phyloP scores from a whole-genome alignment of 768 basidiomycete species.

The Clitopilus hobsonii region DNA sequence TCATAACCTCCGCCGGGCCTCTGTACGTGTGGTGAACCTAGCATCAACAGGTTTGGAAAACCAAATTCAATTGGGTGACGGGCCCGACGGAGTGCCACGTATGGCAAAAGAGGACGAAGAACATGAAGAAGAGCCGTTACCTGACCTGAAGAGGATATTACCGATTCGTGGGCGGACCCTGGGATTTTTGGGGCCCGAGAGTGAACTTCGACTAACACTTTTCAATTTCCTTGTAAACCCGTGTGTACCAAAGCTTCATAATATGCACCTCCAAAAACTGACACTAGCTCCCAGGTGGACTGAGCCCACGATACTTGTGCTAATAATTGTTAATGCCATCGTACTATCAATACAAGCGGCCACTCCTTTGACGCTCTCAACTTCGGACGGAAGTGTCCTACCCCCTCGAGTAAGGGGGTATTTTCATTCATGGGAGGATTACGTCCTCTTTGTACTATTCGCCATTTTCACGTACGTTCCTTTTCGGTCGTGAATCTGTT shows the following conservation, averaged over 20 bases:
- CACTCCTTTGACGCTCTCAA: slow-evolving; percentile 50
- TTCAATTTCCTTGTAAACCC: slow-evolving; percentile 65
- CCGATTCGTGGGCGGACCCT: slow-evolving; percentile 77
- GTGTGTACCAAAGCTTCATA: slow-evolving; percentile 40
- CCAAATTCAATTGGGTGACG: slow-evolving; percentile 52
- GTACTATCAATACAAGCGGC: slow-evolving; percentile 80
- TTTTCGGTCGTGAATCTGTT: not conserved
- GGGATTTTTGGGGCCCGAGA: slow-evolving; percentile 70
- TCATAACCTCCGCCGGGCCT: slow-evolving; percentile 55
- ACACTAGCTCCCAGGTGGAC: slow-evolving; percentile 55
- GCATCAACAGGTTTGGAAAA: slow-evolving; percentile 56
- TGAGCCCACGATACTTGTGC: slow-evolving; percentile 76
- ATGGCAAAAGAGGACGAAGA: slow-evolving; percentile 18
- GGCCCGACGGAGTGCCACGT: slow-evolving; percentile 27
- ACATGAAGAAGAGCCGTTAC: slow-evolving; percentile 26
- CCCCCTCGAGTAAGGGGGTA: slow-evolving; percentile 55
- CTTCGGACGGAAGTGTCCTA: slow-evolving; percentile 31
- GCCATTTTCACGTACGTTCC: slow-evolving; percentile 77
- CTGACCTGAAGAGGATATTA: slow-evolving; percentile 38
- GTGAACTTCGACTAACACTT: slow-evolving; percentile 54
- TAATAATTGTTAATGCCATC: slow-evolving; percentile 82
- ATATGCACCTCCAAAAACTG: slow-evolving; percentile 1
- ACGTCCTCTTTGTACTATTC: slow-evolving; percentile 79
- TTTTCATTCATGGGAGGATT: slow-evolving; percentile 90
- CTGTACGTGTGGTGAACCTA: slow-evolving; percentile 79